Evolutionary conservation across 2,329 filamentous ascomycete species (phyloP).

Genomic region (Curvularia verruculosa): DNA sequence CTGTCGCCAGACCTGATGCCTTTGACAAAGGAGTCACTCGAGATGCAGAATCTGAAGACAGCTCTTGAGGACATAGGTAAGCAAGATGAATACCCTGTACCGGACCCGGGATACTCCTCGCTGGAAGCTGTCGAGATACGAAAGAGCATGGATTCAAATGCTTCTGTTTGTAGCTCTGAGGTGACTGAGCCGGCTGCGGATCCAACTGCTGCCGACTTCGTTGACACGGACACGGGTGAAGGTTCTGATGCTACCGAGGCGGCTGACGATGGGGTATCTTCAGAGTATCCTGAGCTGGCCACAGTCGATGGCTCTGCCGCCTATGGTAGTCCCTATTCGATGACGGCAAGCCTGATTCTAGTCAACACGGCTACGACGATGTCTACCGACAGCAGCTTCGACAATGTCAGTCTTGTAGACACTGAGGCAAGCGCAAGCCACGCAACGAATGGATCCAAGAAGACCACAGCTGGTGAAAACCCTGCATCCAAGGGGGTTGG

Average conservation of each 20-base stretch:
- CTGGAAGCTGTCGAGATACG: neutral
- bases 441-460: neutral
- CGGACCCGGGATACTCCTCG: neutral
- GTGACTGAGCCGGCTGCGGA: slow-evolving; percentile 11
- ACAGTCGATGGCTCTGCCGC: slow-evolving; percentile 91
- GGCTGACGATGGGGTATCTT: slow-evolving; percentile 43
- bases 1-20: slow-evolving; percentile 5
- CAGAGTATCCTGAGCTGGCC: slow-evolving; percentile 2
- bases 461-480: neutral
- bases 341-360: slow-evolving; percentile 85
- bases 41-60: slow-evolving; percentile 14
- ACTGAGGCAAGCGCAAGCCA: neutral
- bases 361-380: slow-evolving; percentile 70
- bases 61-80: slow-evolving; percentile 3
- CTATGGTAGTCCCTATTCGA: slow-evolving; percentile 91
- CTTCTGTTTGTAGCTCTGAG: slow-evolving; percentile 22
- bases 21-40: slow-evolving; percentile 13
- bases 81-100: neutral
- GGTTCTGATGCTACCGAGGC: slow-evolving; percentile 64
- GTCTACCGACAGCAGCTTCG: slow-evolving; percentile 23
- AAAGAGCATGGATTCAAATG: slow-evolving; percentile 11
- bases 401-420: slow-evolving; percentile 7
- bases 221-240: slow-evolving; percentile 68
- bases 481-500: slow-evolving; percentile 1
- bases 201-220: slow-evolving; percentile 43